phyloP scores from a whole-genome alignment of 2,329 filamentous ascomycete genomes.

The Colletotrichum paranaense region DNA sequence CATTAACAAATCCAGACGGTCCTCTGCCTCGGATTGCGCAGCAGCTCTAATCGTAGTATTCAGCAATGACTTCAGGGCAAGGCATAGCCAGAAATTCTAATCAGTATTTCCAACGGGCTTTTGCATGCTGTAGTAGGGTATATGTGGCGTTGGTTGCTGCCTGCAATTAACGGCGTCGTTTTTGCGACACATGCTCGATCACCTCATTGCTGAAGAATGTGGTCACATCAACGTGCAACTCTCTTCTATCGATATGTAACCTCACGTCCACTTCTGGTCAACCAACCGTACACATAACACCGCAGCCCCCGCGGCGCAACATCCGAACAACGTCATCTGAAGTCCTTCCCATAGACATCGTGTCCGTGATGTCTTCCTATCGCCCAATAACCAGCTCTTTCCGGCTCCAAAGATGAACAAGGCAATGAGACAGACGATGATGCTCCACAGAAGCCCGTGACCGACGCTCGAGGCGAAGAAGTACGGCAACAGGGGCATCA shows the following conservation, averaged over 20 bases:
- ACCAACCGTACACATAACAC: constrained; percentile 5
- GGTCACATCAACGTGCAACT: background rate
- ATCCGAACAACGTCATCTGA: constrained; percentile 15
- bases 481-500: constrained; percentile 72
- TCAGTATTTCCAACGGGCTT: background rate
- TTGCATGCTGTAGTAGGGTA: background rate
- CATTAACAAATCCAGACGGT: background rate
- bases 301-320: constrained; percentile 17
- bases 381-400: constrained; percentile 58
- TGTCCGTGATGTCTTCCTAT: constrained; percentile 18
- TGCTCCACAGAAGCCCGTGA: constrained; percentile 62
- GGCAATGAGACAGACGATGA: constrained; percentile 63
- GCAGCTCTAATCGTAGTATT: background rate
- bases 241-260: background rate
- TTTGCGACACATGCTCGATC: no score
- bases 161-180: no score
- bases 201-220: background rate
- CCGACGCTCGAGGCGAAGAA: constrained; percentile 54
- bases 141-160: background rate
- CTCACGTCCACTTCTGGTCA: background rate
- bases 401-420: constrained; percentile 68
- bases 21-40: background rate
- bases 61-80: background rate
- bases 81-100: background rate
- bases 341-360: constrained; percentile 17